Percentiles rank a stretch among this genome's conserved stretches.
Conservation (phyloP, 2,329 filamentous ascomycete species). For the Colletotrichum aenigma region DNA sequence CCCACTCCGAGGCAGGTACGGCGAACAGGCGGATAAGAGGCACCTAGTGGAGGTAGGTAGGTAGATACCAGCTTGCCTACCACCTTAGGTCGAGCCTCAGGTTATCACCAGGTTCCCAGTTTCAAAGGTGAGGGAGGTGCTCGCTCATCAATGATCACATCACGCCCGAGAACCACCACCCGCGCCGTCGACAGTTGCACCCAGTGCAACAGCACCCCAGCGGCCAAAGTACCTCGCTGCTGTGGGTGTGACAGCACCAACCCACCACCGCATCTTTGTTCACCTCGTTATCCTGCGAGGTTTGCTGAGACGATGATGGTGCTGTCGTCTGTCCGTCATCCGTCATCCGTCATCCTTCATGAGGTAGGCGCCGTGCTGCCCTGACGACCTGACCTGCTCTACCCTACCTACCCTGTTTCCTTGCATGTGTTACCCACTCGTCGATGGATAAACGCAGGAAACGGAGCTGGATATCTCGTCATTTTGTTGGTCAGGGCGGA, state of each 20-base stretch:
- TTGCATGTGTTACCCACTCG: constrained; percentile 1
- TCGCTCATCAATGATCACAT: background rate
- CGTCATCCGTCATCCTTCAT: background rate
- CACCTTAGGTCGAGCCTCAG: background rate
- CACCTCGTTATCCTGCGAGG: background rate
- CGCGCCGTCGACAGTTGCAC: background rate
- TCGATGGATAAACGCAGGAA: constrained; percentile 1
- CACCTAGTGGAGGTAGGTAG: background rate
- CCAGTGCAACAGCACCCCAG: background rate
- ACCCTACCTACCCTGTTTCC: background rate
- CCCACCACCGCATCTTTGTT: background rate
- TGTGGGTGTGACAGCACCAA: background rate
- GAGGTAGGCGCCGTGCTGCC: background rate
- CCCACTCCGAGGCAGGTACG: background rate
- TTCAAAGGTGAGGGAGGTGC: background rate
- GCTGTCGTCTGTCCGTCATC: background rate
- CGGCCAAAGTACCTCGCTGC: background rate
- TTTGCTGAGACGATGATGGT: background rate
- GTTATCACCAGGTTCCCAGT: background rate
- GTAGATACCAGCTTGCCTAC: background rate
- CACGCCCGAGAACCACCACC: background rate
- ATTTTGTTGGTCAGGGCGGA: constrained; percentile 2
- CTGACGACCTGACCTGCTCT: background rate
- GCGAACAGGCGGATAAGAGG: background rate
- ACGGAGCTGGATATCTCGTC: background rate